These are phyloP conservation scores for Hibiscus tridactylites DNA, from an alignment of 345 rosid species.

Conservation along the genomic window DNA sequence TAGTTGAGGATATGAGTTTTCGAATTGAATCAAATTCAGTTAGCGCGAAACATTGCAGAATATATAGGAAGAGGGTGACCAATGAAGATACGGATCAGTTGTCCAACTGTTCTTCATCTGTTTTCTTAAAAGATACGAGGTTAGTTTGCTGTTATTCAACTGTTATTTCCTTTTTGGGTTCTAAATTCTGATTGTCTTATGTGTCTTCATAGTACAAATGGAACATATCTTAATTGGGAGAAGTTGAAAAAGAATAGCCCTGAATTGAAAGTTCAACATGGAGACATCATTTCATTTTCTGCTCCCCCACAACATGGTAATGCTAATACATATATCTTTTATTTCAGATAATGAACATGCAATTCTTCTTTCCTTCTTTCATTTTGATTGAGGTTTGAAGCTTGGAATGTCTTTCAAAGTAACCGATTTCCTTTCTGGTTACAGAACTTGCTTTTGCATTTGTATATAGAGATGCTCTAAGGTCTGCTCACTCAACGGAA, in stretches of 20 bases:
- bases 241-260: slow-evolving; percentile 54
- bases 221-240: slow-evolving; percentile 75
- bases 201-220: slow-evolving; percentile 55
- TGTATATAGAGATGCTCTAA: slow-evolving; percentile 68
- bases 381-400: not conserved
- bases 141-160: slow-evolving; percentile 15
- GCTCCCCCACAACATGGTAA: slow-evolving; percentile 82
- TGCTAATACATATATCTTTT: not conserved
- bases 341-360: too few relatives aligned
- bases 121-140: slow-evolving; percentile 78
- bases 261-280: slow-evolving; percentile 56
- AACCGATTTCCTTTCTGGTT: slow-evolving; percentile 10
- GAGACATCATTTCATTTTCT: slow-evolving; percentile 74
- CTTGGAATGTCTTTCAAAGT: not conserved
- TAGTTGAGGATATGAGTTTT: slow-evolving; percentile 45
- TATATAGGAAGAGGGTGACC: slow-evolving; percentile 37
- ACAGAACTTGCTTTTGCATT: slow-evolving; percentile 65
- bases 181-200: not conserved
- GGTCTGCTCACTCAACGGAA: slow-evolving; percentile 20
- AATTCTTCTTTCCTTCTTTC: too few relatives aligned
- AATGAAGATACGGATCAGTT: slow-evolving; percentile 21
- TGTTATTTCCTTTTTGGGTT: not conserved
- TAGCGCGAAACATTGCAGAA: slow-evolving; percentile 76
- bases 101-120: slow-evolving; percentile 24
- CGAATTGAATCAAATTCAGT: slow-evolving; percentile 64